Conservation (phyloP, 1,284 basidiomycete species). For the Leccinum proximum region DNA sequence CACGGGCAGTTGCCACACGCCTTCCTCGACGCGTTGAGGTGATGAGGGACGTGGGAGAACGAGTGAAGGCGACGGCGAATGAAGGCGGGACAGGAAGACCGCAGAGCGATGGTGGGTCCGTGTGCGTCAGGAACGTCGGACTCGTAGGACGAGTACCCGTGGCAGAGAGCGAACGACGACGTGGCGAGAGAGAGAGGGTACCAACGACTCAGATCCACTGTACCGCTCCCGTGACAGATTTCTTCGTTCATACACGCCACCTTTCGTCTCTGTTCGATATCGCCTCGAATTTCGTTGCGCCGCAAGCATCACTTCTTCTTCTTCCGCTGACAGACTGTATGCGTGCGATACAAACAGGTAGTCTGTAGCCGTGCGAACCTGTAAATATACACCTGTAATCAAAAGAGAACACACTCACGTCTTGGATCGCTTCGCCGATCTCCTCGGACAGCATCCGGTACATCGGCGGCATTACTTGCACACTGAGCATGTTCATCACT, state of each 20-base stretch:
- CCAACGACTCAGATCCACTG: too few relatives aligned
- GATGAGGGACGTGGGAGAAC: too few relatives aligned
- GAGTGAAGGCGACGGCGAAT: too few relatives aligned
- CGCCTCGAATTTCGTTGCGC: conserved; percentile 22
- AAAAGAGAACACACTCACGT: conserved; percentile 36
- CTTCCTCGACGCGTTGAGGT: too few relatives aligned
- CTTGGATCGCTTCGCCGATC: conserved; percentile 63
- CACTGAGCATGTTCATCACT: conserved; percentile 84
- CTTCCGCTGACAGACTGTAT: conserved; percentile 62
- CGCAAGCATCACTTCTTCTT: conserved; percentile 42
- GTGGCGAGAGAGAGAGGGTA: too few relatives aligned
- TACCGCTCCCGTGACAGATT: too few relatives aligned
- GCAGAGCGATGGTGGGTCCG: too few relatives aligned
- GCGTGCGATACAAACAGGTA: conserved; percentile 73
- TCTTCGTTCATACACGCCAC: conserved; percentile 44
- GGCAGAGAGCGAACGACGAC: too few relatives aligned
- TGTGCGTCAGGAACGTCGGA: too few relatives aligned
- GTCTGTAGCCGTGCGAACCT: conserved; percentile 58
- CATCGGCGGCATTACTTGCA: conserved; percentile 87
- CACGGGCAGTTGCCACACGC: too few relatives aligned
- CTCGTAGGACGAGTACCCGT: too few relatives aligned
- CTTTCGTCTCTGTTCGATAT: conserved; percentile 20
- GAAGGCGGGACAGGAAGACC: too few relatives aligned
- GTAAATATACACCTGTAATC: neutral
- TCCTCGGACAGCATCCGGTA: conserved; percentile 86